Evolutionary conservation across 164 flowering plant species (phyloP), one percentile per base, ranked within the genome.

Genomic region (Stephania japonica): DNA sequence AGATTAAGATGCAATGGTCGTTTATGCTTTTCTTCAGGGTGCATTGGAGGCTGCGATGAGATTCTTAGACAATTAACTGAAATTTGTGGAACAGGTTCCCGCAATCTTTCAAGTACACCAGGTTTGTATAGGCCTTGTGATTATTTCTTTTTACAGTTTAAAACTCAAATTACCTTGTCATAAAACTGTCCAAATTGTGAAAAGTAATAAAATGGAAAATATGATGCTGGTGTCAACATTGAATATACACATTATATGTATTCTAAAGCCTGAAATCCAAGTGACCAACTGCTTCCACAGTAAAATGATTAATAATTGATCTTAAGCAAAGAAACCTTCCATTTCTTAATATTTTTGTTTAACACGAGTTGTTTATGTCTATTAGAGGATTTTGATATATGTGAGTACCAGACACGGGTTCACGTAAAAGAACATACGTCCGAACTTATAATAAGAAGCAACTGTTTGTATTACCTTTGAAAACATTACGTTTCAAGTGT

Each of bases 21-120:
- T n/a, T 6, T 42, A 19, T 70, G 71, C 8, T 75, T 12, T 75
- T 68, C 65, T 71, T 12, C 86, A 92, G 97, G 99, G 76, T 96
- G 98, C 82, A 78, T 96, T 80, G 97, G 98, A 56, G 96, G 98
- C 68, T 96, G 99, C 76, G 97, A 96, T 82, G 90, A 86, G 56
- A 88, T 72, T 61, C 92, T 96, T 43, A 86, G 79, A 78, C 88
- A 91, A 82, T 82, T 96, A 78, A 84, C 71, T 14, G 97, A 93
- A 80, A 90, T 91, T 43, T 96, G 98, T 82, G 98, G 99, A 80
- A 93, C 98, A 68, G 97, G 97, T 68, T 80, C 95, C 25, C 95
- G 97, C 67, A 82, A 61, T 75, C n/a, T 16, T 72, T 77, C 87
- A 16, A 77, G 75, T 43, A 62, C 72, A 11, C 75, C 90, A 81